A percentile compares a stretch with the other conserved stretches of the same genome.
Conservation (phyloP, 2,329 filamentous ascomycete genomes). For the Corinectria fuckeliana region DNA sequence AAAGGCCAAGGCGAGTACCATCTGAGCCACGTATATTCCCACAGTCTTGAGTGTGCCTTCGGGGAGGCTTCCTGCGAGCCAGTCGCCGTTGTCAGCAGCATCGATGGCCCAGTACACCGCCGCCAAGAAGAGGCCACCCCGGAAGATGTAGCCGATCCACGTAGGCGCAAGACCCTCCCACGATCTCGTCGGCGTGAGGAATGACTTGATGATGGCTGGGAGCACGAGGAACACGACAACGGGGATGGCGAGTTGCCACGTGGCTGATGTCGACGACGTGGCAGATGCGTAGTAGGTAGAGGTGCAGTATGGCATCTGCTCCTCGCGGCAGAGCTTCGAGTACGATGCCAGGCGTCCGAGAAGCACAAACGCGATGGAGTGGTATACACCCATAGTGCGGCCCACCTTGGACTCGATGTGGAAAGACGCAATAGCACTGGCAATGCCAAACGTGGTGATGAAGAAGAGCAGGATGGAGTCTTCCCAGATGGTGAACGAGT, state of each 20-base stretch:
- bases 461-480: slow-evolving; percentile 94
- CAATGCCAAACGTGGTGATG: slow-evolving; percentile 82
- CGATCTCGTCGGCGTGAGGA: slow-evolving; percentile 80
- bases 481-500: slow-evolving; percentile 99
- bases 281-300: slow-evolving; percentile 96
- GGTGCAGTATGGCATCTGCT: slow-evolving; percentile 96
- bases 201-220: slow-evolving; percentile 78
- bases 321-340: slow-evolving; percentile 92
- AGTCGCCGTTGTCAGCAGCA: slow-evolving; percentile 84
- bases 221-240: slow-evolving; percentile 75
- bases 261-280: slow-evolving; percentile 88
- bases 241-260: slow-evolving; percentile 86
- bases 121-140: slow-evolving; percentile 74
- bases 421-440: slow-evolving; percentile 77
- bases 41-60: slow-evolving; percentile 72
- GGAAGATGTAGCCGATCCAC: slow-evolving; percentile 84
- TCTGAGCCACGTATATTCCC: slow-evolving; percentile 80
- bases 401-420: slow-evolving; percentile 72
- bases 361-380: slow-evolving; percentile 82
- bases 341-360: slow-evolving; percentile 82
- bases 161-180: slow-evolving; percentile 85
- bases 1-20: slow-evolving; percentile 79
- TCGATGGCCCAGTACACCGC: slow-evolving; percentile 90
- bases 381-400: slow-evolving; percentile 78
- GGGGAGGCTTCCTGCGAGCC: slow-evolving; percentile 66